These are phyloP conservation scores for Mycena indigotica DNA, from an alignment of 768 basidiomycete species.

Conservation along the genomic window DNA sequence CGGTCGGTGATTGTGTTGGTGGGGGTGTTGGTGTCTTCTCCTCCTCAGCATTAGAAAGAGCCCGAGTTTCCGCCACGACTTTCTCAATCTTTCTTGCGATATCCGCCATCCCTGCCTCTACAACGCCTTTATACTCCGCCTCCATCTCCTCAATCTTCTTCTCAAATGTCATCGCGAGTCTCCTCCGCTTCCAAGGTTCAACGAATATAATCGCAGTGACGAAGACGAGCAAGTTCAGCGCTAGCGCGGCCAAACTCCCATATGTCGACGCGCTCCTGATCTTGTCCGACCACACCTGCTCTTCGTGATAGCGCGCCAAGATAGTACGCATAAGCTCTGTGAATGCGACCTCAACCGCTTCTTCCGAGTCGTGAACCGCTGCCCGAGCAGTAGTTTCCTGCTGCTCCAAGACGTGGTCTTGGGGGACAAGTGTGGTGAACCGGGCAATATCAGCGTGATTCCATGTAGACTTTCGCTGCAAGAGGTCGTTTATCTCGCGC, in stretches of 20 bases:
- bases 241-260: constrained; percentile 82
- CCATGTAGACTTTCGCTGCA: constrained; percentile 95
- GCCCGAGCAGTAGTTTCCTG: constrained; percentile 72
- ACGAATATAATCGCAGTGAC: constrained; percentile 86
- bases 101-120: constrained; percentile 51
- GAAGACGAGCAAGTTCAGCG: constrained; percentile 89
- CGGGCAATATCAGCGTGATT: constrained; percentile 81
- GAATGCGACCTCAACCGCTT: constrained; percentile 84
- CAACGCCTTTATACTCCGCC: constrained; percentile 50
- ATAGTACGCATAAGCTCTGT: constrained; percentile 86
- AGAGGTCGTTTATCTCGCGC: constrained; percentile 92
- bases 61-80: constrained; percentile 30
- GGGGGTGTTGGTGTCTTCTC: no score
- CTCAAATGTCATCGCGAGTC: constrained; percentile 88
- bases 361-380: constrained; percentile 69
- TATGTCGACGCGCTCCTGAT: constrained; percentile 95
- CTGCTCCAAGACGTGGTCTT: constrained; percentile 87
- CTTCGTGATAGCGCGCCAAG: constrained; percentile 93
- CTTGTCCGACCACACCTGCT: constrained; percentile 99
- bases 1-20: neutral
- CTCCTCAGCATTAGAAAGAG: neutral
- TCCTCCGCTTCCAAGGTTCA: constrained; percentile 93
- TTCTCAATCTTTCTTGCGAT: constrained; percentile 51
- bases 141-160: constrained; percentile 72
- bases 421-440: constrained; percentile 87